Percentiles rank a stretch among this genome's conserved stretches.
Evolutionary conservation across 345 rosid genomes (phyloP).

Genomic region (Linum tenue): DNA sequence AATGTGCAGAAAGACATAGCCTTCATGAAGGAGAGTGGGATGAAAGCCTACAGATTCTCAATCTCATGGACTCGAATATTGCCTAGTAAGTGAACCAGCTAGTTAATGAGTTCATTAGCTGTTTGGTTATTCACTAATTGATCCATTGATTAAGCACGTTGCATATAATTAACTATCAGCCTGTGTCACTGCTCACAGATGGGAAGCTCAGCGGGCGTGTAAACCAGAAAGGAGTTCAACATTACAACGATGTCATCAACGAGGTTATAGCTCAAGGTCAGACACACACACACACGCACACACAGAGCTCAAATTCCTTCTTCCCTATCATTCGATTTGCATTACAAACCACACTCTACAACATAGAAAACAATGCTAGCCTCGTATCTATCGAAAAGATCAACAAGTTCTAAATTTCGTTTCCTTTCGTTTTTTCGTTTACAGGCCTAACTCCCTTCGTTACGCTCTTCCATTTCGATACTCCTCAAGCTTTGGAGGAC

Average conservation of each 20-base stretch:
- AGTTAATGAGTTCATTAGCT: too few relatives aligned
- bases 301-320: too few relatives aligned
- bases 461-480: not conserved
- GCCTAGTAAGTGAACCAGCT: not conserved
- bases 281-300: too few relatives aligned
- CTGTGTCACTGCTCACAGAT: not conserved
- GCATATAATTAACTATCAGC: too few relatives aligned
- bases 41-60: not conserved
- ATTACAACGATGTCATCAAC: not conserved
- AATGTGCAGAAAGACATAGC: not conserved
- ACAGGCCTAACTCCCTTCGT: not conserved
- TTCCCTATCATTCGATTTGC: too few relatives aligned
- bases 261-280: not conserved
- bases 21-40: not conserved
- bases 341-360: too few relatives aligned
- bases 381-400: too few relatives aligned
- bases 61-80: not conserved
- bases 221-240: not conserved
- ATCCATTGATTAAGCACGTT: too few relatives aligned
- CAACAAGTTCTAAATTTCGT: too few relatives aligned
- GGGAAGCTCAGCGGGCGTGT: not conserved
- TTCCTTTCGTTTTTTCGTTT: not conserved
- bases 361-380: too few relatives aligned
- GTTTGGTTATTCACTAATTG: too few relatives aligned
- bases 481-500: not conserved